Conservation (phyloP, 2,329 filamentous ascomycete species). For the Penicillium sp. region DNA sequence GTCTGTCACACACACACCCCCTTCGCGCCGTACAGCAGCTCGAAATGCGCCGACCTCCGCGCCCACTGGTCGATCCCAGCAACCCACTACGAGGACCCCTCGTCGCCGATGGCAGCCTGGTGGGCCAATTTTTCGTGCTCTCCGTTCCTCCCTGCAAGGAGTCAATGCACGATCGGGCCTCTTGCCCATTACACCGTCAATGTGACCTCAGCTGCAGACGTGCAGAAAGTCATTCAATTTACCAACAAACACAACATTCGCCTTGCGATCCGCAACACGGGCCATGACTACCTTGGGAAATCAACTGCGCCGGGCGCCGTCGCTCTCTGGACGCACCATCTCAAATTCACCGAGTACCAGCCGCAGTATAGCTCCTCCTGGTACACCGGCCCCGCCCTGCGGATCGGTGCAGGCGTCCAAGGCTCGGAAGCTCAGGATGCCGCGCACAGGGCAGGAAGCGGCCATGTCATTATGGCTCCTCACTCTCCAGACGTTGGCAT, state of each 20-base stretch:
- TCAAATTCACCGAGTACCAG: conserved; percentile 34
- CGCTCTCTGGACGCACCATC: conserved; percentile 39
- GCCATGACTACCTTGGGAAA: conserved; percentile 62
- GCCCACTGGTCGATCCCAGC: no score
- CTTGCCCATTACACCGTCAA: neutral
- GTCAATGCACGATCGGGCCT: neutral
- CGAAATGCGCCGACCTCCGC: no score
- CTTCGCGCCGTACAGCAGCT: no score
- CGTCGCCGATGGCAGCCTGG: no score
- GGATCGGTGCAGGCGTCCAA: conserved; percentile 59
- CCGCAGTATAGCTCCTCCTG: conserved; percentile 39
- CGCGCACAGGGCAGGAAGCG: conserved; percentile 44
- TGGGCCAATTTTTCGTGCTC: neutral
- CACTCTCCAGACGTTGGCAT: conserved; percentile 61
- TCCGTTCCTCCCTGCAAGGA: neutral
- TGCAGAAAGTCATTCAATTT: neutral
- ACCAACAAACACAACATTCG: conserved; percentile 34
- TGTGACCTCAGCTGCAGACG: neutral
- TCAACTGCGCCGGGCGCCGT: conserved; percentile 63
- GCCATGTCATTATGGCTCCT: conserved; percentile 60
- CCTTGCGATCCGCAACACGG: conserved; percentile 59
- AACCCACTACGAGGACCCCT: no score
- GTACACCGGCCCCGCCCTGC: conserved; percentile 61
- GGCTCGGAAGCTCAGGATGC: conserved; percentile 55
- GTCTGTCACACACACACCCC: no score